Conservation (phyloP, 305 asterid genomes). For the Fraxinus greggii region DNA sequence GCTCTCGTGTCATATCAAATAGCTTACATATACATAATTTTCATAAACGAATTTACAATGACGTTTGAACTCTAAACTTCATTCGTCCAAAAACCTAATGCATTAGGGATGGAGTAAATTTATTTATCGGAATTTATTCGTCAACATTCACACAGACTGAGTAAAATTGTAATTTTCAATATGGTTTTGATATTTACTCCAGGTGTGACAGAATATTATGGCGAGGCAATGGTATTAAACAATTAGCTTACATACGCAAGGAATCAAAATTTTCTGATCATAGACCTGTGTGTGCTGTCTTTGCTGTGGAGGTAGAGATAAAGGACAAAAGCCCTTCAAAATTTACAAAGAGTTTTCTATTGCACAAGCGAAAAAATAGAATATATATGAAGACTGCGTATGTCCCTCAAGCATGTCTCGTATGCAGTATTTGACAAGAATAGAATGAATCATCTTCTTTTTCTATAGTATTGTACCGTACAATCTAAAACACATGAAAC, state of each 20-base stretch:
- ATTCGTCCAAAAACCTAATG: background rate
- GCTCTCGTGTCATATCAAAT: no score
- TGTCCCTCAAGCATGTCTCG: background rate
- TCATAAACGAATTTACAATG: background rate
- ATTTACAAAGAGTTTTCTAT: constrained; percentile 57
- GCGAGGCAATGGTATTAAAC: constrained; percentile 57
- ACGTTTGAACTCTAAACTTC: background rate
- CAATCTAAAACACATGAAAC: background rate
- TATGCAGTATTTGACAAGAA: background rate
- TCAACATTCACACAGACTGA: background rate
- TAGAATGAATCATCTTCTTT: background rate
- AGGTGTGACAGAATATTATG: constrained; percentile 78
- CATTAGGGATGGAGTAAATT: background rate
- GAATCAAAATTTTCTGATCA: constrained; percentile 77
- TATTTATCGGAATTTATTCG: background rate
- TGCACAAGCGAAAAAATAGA: constrained; percentile 47
- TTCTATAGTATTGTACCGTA: background rate
- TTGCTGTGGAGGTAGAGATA: constrained; percentile 50
- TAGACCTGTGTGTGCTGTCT: constrained; percentile 62
- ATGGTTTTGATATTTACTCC: background rate
- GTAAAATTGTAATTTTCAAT: background rate
- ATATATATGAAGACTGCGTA: constrained; percentile 35
- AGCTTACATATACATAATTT: no score
- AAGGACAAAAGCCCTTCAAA: constrained; percentile 31
- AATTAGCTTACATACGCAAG: constrained; percentile 51